Conservation (phyloP, 768 basidiomycete genomes). For the Phylloporus rhodoxanthus region DNA sequence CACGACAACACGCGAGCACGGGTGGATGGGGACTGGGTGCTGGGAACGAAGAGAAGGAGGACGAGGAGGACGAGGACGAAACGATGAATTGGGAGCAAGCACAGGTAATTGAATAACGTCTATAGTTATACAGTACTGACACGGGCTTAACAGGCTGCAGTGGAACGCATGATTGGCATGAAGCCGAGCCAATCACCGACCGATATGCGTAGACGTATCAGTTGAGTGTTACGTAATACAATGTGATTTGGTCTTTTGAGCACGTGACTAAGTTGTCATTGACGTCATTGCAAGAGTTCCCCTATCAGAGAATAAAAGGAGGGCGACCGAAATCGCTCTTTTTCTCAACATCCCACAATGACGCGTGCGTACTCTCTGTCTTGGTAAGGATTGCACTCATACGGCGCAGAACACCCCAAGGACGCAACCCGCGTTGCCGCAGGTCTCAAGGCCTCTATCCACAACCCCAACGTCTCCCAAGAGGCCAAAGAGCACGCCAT, state of each 20-base stretch:
- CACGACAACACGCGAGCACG: slow-evolving; percentile 39
- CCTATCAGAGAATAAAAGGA: slow-evolving; percentile 6
- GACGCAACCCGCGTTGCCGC: slow-evolving; percentile 45
- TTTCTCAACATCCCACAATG: slow-evolving; percentile 5
- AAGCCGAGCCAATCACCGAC: slow-evolving; percentile 25
- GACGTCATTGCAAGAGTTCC: slow-evolving; percentile 14
- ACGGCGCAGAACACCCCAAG: slow-evolving; percentile 29
- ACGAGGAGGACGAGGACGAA: slow-evolving; percentile 64
- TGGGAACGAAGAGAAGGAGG: slow-evolving; percentile 52
- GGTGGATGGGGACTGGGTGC: slow-evolving; percentile 74
- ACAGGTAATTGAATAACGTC: slow-evolving; percentile 38
- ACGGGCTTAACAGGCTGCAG: slow-evolving; percentile 36
- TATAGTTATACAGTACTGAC: background rate
- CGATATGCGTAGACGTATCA: slow-evolving; percentile 24
- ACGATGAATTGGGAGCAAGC: slow-evolving; percentile 64
- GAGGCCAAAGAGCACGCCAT: slow-evolving; percentile 48
- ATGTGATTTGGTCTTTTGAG: background rate
- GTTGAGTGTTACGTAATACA: slow-evolving; percentile 10
- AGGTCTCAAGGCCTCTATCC: slow-evolving; percentile 53
- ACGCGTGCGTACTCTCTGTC: slow-evolving; percentile 4
- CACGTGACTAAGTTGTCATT: slow-evolving; percentile 11
- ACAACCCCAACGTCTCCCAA: slow-evolving; percentile 52
- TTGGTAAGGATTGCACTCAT: background rate
- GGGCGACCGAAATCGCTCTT: background rate
- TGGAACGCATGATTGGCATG: slow-evolving; percentile 57